A percentile compares a stretch with the other conserved stretches of the same genome.
Evolutionary conservation across 176 grass and related monocot genomes (phyloP).

Genomic region (Oropetium thomaeum): DNA sequence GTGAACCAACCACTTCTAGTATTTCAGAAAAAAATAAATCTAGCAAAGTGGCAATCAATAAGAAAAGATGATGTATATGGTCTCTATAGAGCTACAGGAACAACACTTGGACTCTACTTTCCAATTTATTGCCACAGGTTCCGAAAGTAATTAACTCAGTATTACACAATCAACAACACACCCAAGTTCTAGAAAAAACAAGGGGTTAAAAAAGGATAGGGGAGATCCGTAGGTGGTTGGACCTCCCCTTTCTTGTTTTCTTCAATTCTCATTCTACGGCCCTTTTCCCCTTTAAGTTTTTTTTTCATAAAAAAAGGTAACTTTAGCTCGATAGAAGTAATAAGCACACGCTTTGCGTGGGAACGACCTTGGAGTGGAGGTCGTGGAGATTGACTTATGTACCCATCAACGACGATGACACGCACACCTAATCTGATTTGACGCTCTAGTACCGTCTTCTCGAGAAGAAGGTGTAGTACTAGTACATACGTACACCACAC

Average conservation of each 20-base stretch:
- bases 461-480: not conserved
- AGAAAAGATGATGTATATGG: no score
- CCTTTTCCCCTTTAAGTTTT: not conserved
- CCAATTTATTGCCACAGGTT: no score
- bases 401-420: not conserved
- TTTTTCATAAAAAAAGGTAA: not conserved
- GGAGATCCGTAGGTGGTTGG: not conserved
- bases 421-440: not conserved
- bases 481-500: not conserved
- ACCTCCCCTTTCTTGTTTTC: conserved; percentile 7
- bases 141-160: not conserved
- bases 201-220: no score
- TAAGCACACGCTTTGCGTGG: conserved; percentile 25
- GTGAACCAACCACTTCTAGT: not conserved
- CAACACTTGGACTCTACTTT: no score
- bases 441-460: not conserved
- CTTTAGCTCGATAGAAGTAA: not conserved
- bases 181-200: conserved; percentile 6
- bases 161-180: not conserved
- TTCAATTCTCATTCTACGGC: not conserved
- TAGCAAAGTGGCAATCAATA: no score
- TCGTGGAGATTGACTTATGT: not conserved
- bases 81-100: no score
- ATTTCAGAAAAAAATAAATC: no score
- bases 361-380: not conserved